These are phyloP conservation scores for Talaromyces sp. DNA, from an alignment of 2,329 filamentous ascomycete species.

Conservation along the genomic window DNA sequence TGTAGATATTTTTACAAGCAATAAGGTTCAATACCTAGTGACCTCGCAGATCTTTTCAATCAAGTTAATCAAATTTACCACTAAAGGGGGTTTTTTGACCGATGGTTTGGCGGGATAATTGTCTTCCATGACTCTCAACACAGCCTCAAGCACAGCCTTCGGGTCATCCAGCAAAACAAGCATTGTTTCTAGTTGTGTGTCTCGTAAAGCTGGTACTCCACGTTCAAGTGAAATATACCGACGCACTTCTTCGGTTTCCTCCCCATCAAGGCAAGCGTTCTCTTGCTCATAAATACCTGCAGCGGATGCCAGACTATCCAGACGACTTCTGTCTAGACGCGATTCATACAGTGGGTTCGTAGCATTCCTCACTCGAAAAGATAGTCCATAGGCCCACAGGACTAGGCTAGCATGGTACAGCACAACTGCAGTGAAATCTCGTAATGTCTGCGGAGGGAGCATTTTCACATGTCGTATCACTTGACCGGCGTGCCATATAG, in stretches of 20 bases:
- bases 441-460: not conserved
- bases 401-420: not conserved
- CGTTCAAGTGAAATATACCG: not conserved
- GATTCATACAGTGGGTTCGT: not conserved
- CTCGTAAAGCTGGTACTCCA: not conserved
- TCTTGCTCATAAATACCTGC: not conserved
- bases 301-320: not conserved
- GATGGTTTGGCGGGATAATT: constrained; percentile 21
- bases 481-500: constrained; percentile 12
- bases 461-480: constrained; percentile 1
- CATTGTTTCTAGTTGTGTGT: not conserved
- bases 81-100: constrained; percentile 1
- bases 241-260: not conserved
- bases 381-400: constrained; percentile 1
- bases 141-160: constrained; percentile 6
- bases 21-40: not conserved
- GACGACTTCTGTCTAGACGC: not conserved
- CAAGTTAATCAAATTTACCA: constrained; percentile 7
- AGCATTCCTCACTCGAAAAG: not conserved
- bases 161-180: constrained; percentile 2
- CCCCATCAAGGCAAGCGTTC: not conserved
- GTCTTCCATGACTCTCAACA: constrained; percentile 10
- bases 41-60: constrained; percentile 1
- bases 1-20: not conserved
- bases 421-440: not conserved